Evolutionary conservation across 2,329 filamentous ascomycete genomes (phyloP), one percentile per base, ranked within the genome.

Genomic region (Alternaria solani): DNA sequence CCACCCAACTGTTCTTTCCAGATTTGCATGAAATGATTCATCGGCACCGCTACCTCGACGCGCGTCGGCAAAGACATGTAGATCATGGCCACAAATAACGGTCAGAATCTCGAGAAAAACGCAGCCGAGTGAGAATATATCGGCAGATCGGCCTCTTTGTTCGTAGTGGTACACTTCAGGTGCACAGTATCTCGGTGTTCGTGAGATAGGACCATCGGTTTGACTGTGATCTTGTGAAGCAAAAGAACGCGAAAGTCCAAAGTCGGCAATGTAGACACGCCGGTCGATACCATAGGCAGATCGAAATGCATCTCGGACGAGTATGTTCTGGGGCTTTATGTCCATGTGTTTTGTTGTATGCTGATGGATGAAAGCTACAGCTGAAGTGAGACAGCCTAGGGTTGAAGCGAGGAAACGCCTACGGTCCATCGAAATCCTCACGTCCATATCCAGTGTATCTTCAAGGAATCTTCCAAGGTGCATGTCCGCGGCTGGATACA

Each of bases 241-340:
- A 18, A 71, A 72, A 7, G 64, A 66, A 11, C 61, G 56, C 5
- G 63, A 68, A 2, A 68, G 25, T 4, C 69, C 68, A 32, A 72
- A 72, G 20, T 73, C 69, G 3, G 67, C 62, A 1, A 70, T 23
- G n/a, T 69, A 70, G 1, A 70, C 41, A 1, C 60, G 58, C 42
- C 56, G 67, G 38, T 12, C 9, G 30, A 3, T 32, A 9, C 11
- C 2, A 32, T 1, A 12, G 30, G 7, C 30, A 11, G 8, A 32
- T 32, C 7, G 4, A 9, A 2, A 9, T 32, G 4, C 4, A 4
- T 32, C 4, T 12, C 30, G 30, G 23, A 69, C 44, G 5, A 69
- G 62, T 4, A 72, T 62, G 16, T 71, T 71, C 1, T 55, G 44
- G 1, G 70, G 68, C 32, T 72, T 70, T 8, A 72, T 67, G 14